Percentiles rank a stretch among this genome's conserved stretches.
Evolutionary conservation across 148 eudicot species (phyloP).

Genomic region (Fagopyrum homotropicum): DNA sequence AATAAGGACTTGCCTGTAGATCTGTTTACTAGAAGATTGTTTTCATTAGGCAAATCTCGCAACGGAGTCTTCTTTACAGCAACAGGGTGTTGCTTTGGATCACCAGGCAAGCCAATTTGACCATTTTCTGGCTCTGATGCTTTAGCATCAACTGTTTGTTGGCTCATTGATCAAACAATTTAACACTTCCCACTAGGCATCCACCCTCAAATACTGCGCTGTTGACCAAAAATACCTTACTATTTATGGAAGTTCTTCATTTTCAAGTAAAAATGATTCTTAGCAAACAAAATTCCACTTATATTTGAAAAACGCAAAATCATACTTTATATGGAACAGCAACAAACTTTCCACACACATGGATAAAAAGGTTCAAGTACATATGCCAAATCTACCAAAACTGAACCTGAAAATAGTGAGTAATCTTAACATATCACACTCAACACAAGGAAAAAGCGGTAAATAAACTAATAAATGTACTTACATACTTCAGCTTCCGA

Average conservation of each 20-base stretch:
- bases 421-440: slow-evolving; percentile 1
- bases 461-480: neutral
- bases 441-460: neutral
- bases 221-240: slow-evolving; percentile 7
- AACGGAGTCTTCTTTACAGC: slow-evolving; percentile 47
- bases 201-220: neutral
- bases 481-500: neutral
- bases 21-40: slow-evolving; percentile 33
- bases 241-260: neutral
- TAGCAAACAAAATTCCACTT: neutral
- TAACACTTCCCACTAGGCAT: neutral
- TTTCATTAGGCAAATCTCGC: slow-evolving; percentile 51
- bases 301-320: neutral
- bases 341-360: neutral
- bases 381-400: neutral
- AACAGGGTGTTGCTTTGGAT: slow-evolving; percentile 40
- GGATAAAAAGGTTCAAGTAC: neutral
- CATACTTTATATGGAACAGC: neutral
- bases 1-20: slow-evolving; percentile 31
- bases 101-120: slow-evolving; percentile 31
- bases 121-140: slow-evolving; percentile 29
- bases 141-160: slow-evolving; percentile 36
- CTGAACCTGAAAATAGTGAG: neutral
- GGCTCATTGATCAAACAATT: slow-evolving; percentile 1
- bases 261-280: neutral